phyloP scores from a whole-genome alignment of 2,329 filamentous ascomycete species.

The Zymoseptoria pseudotritici region DNA sequence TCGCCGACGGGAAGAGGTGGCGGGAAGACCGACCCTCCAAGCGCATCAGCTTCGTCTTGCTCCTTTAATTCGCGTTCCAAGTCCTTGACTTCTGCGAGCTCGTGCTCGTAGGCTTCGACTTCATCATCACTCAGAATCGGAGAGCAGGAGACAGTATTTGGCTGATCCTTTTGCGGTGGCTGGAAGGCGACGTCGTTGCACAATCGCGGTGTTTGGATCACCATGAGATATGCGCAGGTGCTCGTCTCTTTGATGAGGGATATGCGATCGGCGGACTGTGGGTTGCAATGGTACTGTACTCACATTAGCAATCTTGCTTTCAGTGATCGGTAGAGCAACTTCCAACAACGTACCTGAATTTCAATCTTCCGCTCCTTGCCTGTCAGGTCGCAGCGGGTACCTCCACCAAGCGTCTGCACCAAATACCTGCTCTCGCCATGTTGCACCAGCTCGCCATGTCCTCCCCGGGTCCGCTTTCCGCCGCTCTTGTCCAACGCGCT shows the following conservation, averaged over 20 bases:
- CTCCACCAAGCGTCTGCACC: conserved; percentile 70
- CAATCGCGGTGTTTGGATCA: conserved; percentile 79
- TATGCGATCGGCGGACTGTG: conserved; percentile 67
- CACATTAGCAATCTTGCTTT: background rate
- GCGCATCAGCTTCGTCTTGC: conserved; percentile 27
- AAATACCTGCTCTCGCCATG: conserved; percentile 81
- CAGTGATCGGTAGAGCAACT: background rate
- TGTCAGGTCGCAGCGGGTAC: conserved; percentile 80
- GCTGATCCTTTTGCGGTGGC: conserved; percentile 68
- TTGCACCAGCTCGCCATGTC: conserved; percentile 51
- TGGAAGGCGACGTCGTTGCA: conserved; percentile 82
- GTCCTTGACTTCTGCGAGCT: conserved; percentile 16
- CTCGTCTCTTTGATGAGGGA: conserved; percentile 89
- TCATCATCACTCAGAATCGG: conserved; percentile 58
- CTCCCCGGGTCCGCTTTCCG: conserved; percentile 31
- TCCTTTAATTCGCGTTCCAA: conserved; percentile 17
- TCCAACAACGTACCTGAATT: conserved; percentile 49
- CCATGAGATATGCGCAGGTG: conserved; percentile 88
- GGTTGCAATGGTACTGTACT: conserved; percentile 63
- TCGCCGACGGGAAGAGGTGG: conserved; percentile 43
- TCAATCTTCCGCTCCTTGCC: conserved; percentile 75
- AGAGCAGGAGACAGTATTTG: conserved; percentile 69
- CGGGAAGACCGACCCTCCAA: background rate
- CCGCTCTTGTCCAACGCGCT: conserved; percentile 24
- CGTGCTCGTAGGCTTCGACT: conserved; percentile 27